These are phyloP conservation scores for Phoma herbarum DNA, from an alignment of 2,329 filamentous ascomycete genomes.

Conservation along the genomic window DNA sequence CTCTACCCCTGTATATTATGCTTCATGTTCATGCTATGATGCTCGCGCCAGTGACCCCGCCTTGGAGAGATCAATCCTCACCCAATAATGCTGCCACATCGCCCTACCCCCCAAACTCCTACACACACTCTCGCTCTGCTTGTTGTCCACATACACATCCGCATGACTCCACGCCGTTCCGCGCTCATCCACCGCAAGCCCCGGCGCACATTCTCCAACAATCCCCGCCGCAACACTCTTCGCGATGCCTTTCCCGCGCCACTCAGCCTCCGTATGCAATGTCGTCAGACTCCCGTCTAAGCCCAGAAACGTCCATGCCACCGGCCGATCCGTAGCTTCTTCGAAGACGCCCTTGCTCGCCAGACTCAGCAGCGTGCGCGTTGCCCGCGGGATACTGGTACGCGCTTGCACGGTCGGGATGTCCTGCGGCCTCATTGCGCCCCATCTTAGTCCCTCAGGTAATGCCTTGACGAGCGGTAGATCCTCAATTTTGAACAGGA, in stretches of 20 bases:
- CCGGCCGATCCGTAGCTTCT: constrained; percentile 56
- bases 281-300: constrained; percentile 69
- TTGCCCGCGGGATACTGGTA: constrained; percentile 63
- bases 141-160: constrained; percentile 70
- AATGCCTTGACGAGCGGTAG: constrained; percentile 55
- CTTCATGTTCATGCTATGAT: constrained; percentile 8
- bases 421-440: constrained; percentile 60
- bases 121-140: constrained; percentile 69
- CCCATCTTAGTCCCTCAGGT: constrained; percentile 65
- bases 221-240: constrained; percentile 68
- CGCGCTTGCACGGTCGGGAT: constrained; percentile 61
- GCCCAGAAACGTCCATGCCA: constrained; percentile 73
- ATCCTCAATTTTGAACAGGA: constrained; percentile 62
- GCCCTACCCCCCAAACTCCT: constrained; percentile 66
- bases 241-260: constrained; percentile 69
- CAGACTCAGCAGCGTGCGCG: constrained; percentile 55
- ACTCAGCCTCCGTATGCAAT: constrained; percentile 67
- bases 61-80: constrained; percentile 53
- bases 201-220: constrained; percentile 56
- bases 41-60: constrained; percentile 29
- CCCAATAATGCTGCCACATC: constrained; percentile 68
- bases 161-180: constrained; percentile 66
- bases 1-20: constrained; percentile 2
- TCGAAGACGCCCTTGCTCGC: constrained; percentile 54
- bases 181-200: constrained; percentile 41